Base-by-base conservation (phyloP, 2,329 filamentous ascomycete species). In the Paraphoma sp. region DNA sequence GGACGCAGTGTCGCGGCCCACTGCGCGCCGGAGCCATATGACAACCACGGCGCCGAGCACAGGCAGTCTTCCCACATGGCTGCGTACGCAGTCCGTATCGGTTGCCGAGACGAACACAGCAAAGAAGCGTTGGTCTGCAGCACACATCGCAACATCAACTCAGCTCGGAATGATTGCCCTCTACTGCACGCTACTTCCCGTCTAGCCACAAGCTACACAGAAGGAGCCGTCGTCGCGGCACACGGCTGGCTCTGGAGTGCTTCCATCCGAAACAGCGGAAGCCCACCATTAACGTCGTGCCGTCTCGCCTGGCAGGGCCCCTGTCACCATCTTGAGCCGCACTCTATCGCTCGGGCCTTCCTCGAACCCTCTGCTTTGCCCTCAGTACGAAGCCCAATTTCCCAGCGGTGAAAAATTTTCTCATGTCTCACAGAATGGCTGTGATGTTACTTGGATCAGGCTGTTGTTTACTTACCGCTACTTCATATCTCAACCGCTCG, bases 391-490 rank as follows among this genome's bases (percentile, higher is more conserved):
- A 65, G 56, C 40, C 56, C 65, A 75, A 76, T 76, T 64, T 76
- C 74, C 73, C 70, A 62, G 56, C 61, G 48, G 64, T 60, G 60
- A 67, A 72, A 75, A 74, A 67, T 71, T 71, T 64, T 55, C 53
- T 59, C 57, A 54, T 65, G 70, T 75, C 73, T 75, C 69, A 71
- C 71, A 69, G 59, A 59, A 51, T 64, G 59, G 61, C 58, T 57
- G 62, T 53, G 55, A 58, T 51, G 60, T 59, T 67, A 59, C 64
- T 60, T 63, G 60, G 57, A 59, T 59, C 60, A 61, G 66, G 61
- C 57, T 67, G 59, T 65, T 69, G 68, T 68, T 23, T 40, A 36
- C 43, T 75, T 73, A 76, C 74, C 73, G 74, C 74, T 74, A 71
- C 65, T 76, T 70, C 48, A 28, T 56, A 45, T 30, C 31, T 60